Base-by-base conservation (phyloP, 2,329 filamentous ascomycete genomes). In the Achaetomium macrosporum region DNA sequence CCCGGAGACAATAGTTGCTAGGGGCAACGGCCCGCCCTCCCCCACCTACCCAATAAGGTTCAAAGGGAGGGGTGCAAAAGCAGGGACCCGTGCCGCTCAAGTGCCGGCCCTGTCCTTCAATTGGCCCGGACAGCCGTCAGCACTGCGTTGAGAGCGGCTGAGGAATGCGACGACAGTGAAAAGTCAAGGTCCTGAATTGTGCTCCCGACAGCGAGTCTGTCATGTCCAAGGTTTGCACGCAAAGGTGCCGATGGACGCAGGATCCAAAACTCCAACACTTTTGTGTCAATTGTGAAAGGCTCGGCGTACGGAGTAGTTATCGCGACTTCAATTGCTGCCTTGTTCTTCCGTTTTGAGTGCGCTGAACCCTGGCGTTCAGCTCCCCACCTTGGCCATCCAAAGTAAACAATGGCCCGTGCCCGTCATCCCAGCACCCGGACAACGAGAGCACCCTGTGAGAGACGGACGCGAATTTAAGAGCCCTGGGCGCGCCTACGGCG, bases 391-490 rank as follows among this genome's bases (percentile, higher is more conserved):
- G n/a, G 37, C 11, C 31, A 19, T 42, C 42, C 55, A 46, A 59
- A 61, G 60, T 63, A 63, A 63, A 63, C 60, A 63, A 61, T 62
- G 60, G 60, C 60, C 60, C 59, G 60, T 62, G 60, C 60, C 47
- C 52, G 30, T 37, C 36, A 47, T 47, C 55, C 45, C 56, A 57
- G 50, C 53, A 57, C 59, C 60, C 55, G 45, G 59, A 59, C 60
- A 62, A 62, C 59, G 57, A 41, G 11, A 31, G 39, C 29, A 40
- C 37, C 44, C 35, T 48, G 39, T n/a, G 8, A 16, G 43, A 47
- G 43, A 6, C 12, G 15, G 16, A 35, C 11, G 5, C 29, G 16
- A 35, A 31, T 30, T 54, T 45, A 41, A 43, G 16, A 48, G 33
- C 43, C 42, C 50, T 17, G 36, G 35, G 42, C 35, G 10, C 48